These are phyloP conservation scores for Jamesozyma lodderae DNA, from an alignment of 805 yeast species.

Conservation along the genomic window DNA sequence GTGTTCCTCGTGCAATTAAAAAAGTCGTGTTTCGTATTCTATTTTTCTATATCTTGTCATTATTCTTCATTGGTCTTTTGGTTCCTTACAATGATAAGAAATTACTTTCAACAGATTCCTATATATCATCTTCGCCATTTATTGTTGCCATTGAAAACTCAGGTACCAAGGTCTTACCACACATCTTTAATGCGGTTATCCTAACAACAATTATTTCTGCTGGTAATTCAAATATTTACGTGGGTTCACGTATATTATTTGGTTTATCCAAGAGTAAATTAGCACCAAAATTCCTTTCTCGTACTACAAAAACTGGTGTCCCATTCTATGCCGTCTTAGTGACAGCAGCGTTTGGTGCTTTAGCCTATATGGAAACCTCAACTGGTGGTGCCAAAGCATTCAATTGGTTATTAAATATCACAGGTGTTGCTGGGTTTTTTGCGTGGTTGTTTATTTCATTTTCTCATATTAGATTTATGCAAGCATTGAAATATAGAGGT, in stretches of 20 bases:
- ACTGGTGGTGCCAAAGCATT: slow-evolving; percentile 49
- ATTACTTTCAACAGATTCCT: slow-evolving; percentile 31
- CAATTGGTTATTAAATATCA: slow-evolving; percentile 63
- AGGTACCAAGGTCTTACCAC: slow-evolving; percentile 58
- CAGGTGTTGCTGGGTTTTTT: slow-evolving; percentile 70
- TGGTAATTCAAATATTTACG: slow-evolving; percentile 66
- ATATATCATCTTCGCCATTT: slow-evolving; percentile 57
- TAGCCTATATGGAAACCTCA: slow-evolving; percentile 53
- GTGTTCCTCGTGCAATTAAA: slow-evolving; percentile 64
- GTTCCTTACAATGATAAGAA: slow-evolving; percentile 61
- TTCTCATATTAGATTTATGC: slow-evolving; percentile 63
- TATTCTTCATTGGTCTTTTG: slow-evolving; percentile 60
- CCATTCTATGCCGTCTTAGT: slow-evolving; percentile 49
- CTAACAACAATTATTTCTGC: slow-evolving; percentile 64
- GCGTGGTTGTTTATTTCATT: slow-evolving; percentile 61
- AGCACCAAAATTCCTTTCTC: slow-evolving; percentile 46
- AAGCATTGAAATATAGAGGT: slow-evolving; percentile 50
- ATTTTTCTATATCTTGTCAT: slow-evolving; percentile 54
- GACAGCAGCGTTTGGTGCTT: slow-evolving; percentile 53
- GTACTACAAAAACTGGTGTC: slow-evolving; percentile 49
- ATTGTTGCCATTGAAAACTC: slow-evolving; percentile 61
- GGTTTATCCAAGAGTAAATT: slow-evolving; percentile 52
- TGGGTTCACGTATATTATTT: slow-evolving; percentile 59
- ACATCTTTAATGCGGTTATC: slow-evolving; percentile 65
- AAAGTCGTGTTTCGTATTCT: slow-evolving; percentile 59